phyloP scores from a whole-genome alignment of 1,139 yeast species.

The Candida gigantensis region DNA sequence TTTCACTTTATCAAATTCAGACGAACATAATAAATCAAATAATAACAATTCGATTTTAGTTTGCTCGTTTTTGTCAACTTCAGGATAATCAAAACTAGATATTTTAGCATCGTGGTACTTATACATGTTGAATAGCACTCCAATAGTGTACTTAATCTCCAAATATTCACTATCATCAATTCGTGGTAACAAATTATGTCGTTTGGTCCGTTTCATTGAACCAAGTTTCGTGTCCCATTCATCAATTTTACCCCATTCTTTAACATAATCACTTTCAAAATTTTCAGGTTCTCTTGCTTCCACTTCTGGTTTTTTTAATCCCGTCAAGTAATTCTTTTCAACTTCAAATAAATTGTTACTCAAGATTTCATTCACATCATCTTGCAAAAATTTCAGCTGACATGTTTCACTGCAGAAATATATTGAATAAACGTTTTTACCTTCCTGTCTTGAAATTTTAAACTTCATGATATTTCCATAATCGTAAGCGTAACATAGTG shows the following conservation, averaged over 20 bases:
- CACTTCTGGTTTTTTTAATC: constrained; percentile 24
- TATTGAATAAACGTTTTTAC: constrained; percentile 49
- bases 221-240: constrained; percentile 39
- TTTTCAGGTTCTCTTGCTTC: constrained; percentile 20
- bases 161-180: constrained; percentile 39
- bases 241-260: constrained; percentile 31
- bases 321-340: constrained; percentile 28
- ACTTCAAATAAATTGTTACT: constrained; percentile 26
- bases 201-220: constrained; percentile 29
- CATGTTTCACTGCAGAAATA: constrained; percentile 61
- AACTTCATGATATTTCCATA: constrained; percentile 50
- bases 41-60: constrained; percentile 23
- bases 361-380: constrained; percentile 25
- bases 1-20: constrained; percentile 50
- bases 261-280: constrained; percentile 18
- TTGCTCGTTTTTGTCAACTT: constrained; percentile 15
- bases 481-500: constrained; percentile 52
- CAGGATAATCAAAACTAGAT: constrained; percentile 7
- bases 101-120: constrained; percentile 11
- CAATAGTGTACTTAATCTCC: constrained; percentile 39
- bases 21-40: constrained; percentile 55
- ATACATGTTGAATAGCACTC: constrained; percentile 29
- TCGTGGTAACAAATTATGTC: constrained; percentile 30
- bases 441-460: constrained; percentile 49
- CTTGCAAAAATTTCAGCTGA: constrained; percentile 28